Evolutionary conservation across 2,329 filamentous ascomycete genomes (phyloP).

Genomic region (Chrysoporthe puriensis): DNA sequence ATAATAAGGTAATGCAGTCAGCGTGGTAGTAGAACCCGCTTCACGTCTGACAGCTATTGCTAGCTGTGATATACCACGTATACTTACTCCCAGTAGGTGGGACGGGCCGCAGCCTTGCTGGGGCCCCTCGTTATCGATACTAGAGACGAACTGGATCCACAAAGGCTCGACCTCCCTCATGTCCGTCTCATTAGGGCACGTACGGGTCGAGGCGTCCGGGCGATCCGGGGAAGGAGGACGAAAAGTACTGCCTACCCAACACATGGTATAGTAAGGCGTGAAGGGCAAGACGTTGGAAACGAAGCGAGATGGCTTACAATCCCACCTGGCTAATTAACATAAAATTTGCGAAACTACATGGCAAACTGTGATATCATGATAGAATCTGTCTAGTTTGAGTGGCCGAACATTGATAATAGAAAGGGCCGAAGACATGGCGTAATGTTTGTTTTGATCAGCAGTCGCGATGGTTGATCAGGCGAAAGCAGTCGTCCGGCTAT

Average conservation of each 20-base stretch:
- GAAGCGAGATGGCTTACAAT: constrained; percentile 4
- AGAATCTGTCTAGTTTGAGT: background rate
- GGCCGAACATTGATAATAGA: background rate
- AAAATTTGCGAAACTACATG: constrained; percentile 18
- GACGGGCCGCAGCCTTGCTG: background rate
- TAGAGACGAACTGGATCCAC: background rate
- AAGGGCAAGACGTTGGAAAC: background rate
- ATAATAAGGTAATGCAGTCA: constrained; percentile 2
- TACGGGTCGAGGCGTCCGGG: background rate
- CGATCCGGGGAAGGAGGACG: background rate
- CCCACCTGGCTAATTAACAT: background rate
- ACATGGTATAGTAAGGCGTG: background rate
- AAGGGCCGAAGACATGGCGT: constrained; percentile 8
- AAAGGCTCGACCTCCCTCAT: background rate
- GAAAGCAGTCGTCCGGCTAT: background rate
- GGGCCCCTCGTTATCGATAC: background rate
- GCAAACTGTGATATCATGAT: constrained; percentile 3
- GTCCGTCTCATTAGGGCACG: background rate
- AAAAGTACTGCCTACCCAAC: background rate
- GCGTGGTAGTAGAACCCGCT: background rate
- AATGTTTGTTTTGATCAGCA: constrained; percentile 28
- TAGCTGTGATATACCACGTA: background rate
- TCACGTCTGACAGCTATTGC: background rate
- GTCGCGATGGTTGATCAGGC: background rate
- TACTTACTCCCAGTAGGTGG: background rate